Evolutionary conservation across 2,329 filamentous ascomycete species (phyloP).

Genomic region (Arachnomyces sp.): DNA sequence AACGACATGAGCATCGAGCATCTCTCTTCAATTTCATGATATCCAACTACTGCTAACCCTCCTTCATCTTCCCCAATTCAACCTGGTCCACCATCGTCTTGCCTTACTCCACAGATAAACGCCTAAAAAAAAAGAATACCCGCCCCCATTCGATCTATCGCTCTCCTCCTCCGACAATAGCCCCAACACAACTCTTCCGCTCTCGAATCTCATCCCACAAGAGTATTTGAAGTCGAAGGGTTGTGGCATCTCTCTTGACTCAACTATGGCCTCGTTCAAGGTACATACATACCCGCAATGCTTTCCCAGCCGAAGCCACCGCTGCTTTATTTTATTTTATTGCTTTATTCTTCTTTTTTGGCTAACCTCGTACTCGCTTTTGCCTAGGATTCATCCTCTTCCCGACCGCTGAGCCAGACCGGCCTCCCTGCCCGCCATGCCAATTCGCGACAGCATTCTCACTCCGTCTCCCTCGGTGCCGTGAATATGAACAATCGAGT

Average conservation of each 20-base stretch:
- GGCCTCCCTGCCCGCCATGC: slow-evolving; percentile 55
- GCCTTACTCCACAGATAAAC: slow-evolving; percentile 1
- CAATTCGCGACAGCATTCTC: slow-evolving; percentile 69
- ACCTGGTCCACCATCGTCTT: slow-evolving; percentile 1
- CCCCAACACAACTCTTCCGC: background rate
- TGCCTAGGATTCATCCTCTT: slow-evolving; percentile 25
- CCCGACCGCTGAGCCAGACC: slow-evolving; percentile 60
- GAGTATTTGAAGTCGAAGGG: slow-evolving; percentile 17
- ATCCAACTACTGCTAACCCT: background rate
- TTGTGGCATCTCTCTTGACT: slow-evolving; percentile 20
- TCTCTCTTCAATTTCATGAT: too few species aligned
- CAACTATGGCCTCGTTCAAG: slow-evolving; percentile 35
- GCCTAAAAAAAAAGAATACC: too few species aligned
- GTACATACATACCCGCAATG: slow-evolving; percentile 13
- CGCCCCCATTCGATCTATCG: background rate
- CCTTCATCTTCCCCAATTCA: background rate
- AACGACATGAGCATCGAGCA: too few species aligned
- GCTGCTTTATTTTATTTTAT: slow-evolving; percentile 3
- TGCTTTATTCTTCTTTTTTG: slow-evolving; percentile 3
- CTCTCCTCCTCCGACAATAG: background rate
- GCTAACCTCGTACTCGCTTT: slow-evolving; percentile 11
- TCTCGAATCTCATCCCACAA: background rate
- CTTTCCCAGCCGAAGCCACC: too few species aligned
- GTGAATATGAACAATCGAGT: slow-evolving; percentile 78
- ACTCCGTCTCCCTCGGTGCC: slow-evolving; percentile 69